Evolutionary conservation across 1,139 yeast species (phyloP).

Genomic region (Pneumocystis sp.): DNA sequence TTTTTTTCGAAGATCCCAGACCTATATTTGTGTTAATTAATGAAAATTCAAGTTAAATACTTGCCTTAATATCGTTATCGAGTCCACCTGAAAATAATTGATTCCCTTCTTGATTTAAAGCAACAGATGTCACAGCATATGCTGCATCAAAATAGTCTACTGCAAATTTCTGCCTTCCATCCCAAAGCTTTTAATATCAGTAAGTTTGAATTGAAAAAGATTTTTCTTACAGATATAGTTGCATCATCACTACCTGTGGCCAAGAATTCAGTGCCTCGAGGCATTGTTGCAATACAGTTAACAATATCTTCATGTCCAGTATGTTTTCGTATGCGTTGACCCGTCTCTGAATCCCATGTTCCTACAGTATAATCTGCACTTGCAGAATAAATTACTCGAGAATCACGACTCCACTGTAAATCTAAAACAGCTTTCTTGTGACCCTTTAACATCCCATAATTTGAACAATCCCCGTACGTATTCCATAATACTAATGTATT

Average conservation of each 20-base stretch:
- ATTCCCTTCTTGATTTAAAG: constrained; percentile 27
- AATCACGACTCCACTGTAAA: constrained; percentile 33
- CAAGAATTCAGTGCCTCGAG: constrained; percentile 25
- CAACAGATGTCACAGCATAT: constrained; percentile 47
- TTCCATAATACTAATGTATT: constrained; percentile 30
- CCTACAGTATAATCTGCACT: constrained; percentile 38
- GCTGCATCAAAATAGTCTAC: constrained; percentile 30
- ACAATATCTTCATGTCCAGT: constrained; percentile 40
- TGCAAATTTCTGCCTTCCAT: constrained; percentile 37
- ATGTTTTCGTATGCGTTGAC: constrained; percentile 39
- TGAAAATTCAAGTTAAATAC: not conserved
- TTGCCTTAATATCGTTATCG: constrained; percentile 43
- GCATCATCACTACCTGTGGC: constrained; percentile 60
- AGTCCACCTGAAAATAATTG: constrained; percentile 48
- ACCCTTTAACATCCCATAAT: constrained; percentile 32
- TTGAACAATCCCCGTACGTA: constrained; percentile 23
- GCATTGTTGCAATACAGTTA: constrained; percentile 35
- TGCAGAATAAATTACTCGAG: constrained; percentile 27
- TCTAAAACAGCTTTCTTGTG: constrained; percentile 40
- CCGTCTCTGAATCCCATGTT: constrained; percentile 43
- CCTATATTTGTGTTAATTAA: not conserved
- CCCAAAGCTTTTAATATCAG: constrained; percentile 35
- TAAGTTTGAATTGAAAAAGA: not conserved
- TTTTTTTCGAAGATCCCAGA: constrained; percentile 25
- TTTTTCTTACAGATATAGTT: constrained; percentile 22